Evolutionary conservation across 768 basidiomycete genomes (phyloP).

Genomic region (Boletus speciosus): DNA sequence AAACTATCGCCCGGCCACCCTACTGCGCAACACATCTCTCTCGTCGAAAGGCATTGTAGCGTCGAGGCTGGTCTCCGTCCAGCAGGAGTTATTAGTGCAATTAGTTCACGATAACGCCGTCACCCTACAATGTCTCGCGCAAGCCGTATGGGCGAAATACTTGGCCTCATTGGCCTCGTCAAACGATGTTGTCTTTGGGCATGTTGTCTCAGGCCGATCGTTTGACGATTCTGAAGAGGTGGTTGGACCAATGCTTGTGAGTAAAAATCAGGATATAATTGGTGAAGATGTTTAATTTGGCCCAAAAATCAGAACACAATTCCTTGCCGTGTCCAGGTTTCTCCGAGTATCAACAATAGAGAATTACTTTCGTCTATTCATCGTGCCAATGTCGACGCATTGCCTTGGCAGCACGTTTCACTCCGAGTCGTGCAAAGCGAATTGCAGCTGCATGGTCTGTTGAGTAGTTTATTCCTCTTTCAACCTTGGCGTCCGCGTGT

Average conservation of each 20-base stretch:
- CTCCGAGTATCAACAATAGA: constrained; percentile 23
- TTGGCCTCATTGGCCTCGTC: constrained; percentile 20
- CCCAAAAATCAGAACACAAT: constrained; percentile 40
- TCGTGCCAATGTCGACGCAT: constrained; percentile 34
- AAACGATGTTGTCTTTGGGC: constrained; percentile 43
- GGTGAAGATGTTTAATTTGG: background rate
- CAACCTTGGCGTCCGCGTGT: constrained; percentile 27
- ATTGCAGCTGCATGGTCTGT: constrained; percentile 31
- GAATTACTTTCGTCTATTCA: constrained; percentile 39
- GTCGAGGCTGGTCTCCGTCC: constrained; percentile 15
- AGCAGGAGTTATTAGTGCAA: constrained; percentile 1
- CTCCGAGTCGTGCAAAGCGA: constrained; percentile 39
- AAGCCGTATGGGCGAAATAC: constrained; percentile 31
- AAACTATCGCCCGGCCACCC: constrained; percentile 17
- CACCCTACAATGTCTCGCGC: constrained; percentile 37
- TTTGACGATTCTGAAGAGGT: constrained; percentile 40
- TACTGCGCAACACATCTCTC: constrained; percentile 18
- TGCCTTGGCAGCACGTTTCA: constrained; percentile 46
- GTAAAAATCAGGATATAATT: constrained; percentile 8
- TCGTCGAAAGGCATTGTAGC: constrained; percentile 3
- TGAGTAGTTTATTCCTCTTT: constrained; percentile 45
- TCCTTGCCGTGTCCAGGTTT: constrained; percentile 40
- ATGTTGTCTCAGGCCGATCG: constrained; percentile 44
- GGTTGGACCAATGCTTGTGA: constrained; percentile 45
- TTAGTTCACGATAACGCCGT: constrained; percentile 24